These are phyloP conservation scores for Isoetes engelmannii DNA, from an alignment of 83 land plant genomes.

Conservation along the genomic window DNA sequence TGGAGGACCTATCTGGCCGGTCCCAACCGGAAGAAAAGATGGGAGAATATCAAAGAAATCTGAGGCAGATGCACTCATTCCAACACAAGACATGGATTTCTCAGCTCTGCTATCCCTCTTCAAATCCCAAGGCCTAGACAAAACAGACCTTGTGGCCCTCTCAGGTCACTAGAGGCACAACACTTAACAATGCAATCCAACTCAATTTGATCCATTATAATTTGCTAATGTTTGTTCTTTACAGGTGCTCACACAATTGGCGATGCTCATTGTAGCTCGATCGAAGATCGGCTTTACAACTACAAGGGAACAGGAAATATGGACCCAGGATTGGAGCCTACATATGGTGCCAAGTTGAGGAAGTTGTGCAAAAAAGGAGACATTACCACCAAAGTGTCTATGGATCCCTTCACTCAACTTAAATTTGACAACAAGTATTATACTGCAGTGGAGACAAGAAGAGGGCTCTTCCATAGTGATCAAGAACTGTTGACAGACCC, in stretches of 20 bases:
- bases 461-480: not conserved
- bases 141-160: too few species aligned
- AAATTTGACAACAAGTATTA: not conserved
- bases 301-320: not conserved
- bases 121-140: too few species aligned
- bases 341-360: not conserved
- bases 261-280: not conserved
- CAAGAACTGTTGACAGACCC: not conserved
- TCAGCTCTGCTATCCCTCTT: too few species aligned
- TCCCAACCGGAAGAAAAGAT: too few species aligned
- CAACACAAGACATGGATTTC: too few species aligned
- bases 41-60: too few species aligned
- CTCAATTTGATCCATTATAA: too few species aligned
- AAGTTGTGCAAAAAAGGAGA: not conserved
- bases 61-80: too few species aligned
- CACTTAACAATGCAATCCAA: too few species aligned
- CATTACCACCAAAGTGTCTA: not conserved
- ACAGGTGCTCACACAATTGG: slow-evolving; percentile 2
- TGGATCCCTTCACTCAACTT: not conserved
- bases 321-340: not conserved
- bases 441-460: not conserved
- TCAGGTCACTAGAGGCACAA: too few species aligned
- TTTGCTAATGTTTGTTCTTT: not conserved
- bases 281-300: not conserved
- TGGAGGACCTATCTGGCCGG: too few species aligned